Conservation (phyloP, 2,329 filamentous ascomycete genomes). For the Xylariales sp. region DNA sequence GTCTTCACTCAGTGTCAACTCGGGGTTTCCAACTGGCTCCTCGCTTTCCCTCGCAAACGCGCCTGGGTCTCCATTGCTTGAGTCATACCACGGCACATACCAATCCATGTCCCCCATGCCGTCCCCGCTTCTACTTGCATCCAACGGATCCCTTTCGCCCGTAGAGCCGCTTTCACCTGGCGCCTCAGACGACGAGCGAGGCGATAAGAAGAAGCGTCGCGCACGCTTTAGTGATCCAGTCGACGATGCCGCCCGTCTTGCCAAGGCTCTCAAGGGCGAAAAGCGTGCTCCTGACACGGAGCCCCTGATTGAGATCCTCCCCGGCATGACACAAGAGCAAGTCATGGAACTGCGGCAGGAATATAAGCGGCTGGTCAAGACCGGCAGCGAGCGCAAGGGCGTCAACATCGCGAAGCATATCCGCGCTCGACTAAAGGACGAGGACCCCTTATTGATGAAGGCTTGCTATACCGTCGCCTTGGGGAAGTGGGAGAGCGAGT, state of each 20-base stretch:
- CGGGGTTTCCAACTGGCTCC: slow-evolving; percentile 34
- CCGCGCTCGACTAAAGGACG: slow-evolving; percentile 68
- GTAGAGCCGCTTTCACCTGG: slow-evolving; percentile 50
- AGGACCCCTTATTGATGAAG: slow-evolving; percentile 76
- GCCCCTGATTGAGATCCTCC: slow-evolving; percentile 77
- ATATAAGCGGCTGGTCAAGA: slow-evolving; percentile 87
- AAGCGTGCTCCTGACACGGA: slow-evolving; percentile 60
- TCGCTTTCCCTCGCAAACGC: slow-evolving; percentile 48
- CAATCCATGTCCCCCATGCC: slow-evolving; percentile 95
- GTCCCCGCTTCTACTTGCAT: slow-evolving; percentile 62
- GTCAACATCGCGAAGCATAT: slow-evolving; percentile 86
- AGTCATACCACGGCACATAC: slow-evolving; percentile 90
- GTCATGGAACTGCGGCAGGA: slow-evolving; percentile 79
- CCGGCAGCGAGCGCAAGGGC: slow-evolving; percentile 65
- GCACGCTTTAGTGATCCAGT: slow-evolving; percentile 80
- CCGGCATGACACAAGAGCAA: slow-evolving; percentile 79
- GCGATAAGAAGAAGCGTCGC: slow-evolving; percentile 50
- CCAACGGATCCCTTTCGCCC: slow-evolving; percentile 41
- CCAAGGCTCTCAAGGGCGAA: slow-evolving; percentile 66
- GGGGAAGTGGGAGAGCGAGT: slow-evolving; percentile 86
- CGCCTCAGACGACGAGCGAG: slow-evolving; percentile 42
- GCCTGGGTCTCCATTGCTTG: slow-evolving; percentile 78
- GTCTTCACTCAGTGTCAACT: slow-evolving; percentile 49
- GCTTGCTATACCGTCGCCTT: slow-evolving; percentile 86
- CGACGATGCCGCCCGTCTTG: slow-evolving; percentile 71